Evolutionary conservation across 345 rosid genomes (phyloP).

Genomic region (Brassica juncea): DNA sequence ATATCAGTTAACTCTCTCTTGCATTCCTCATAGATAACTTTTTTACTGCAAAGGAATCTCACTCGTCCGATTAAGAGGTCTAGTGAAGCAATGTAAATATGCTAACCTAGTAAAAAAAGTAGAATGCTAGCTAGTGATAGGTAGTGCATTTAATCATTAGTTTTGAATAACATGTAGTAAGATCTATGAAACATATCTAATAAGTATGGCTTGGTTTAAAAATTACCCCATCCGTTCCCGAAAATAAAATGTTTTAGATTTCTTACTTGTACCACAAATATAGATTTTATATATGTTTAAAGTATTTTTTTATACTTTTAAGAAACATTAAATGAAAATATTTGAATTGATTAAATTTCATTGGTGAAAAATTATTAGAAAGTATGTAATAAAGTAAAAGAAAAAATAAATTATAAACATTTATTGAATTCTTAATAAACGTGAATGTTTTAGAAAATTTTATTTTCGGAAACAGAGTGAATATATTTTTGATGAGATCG

Average conservation of each 20-base stretch:
- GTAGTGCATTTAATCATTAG: not conserved
- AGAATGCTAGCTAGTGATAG: not conserved
- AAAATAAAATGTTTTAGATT: too few relatives aligned
- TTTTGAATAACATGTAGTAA: not conserved
- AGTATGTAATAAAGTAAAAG: too few relatives aligned
- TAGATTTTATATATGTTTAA: too few relatives aligned
- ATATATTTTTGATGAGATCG: constrained; percentile 14
- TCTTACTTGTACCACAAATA: too few relatives aligned
- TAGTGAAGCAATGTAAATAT: not conserved
- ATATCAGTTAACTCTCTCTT: not conserved
- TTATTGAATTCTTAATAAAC: too few relatives aligned
- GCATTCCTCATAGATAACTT: not conserved
- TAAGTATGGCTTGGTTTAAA: not conserved
- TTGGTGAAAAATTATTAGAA: too few relatives aligned
- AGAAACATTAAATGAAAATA: too few relatives aligned
- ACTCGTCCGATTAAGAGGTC: not conserved
- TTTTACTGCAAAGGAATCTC: constrained; percentile 20
- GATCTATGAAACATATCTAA: not conserved
- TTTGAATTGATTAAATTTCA: too few relatives aligned
- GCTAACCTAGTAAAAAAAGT: not conserved
- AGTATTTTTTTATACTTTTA: too few relatives aligned
- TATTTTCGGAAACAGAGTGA: not conserved
- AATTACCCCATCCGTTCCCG: too few relatives aligned
- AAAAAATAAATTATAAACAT: too few relatives aligned
- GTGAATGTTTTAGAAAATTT: too few relatives aligned